A percentile compares a stretch with the other conserved stretches of the same genome.
Evolutionary conservation across 768 basidiomycete species (phyloP).

Genomic region (Leccinum uliginosum): DNA sequence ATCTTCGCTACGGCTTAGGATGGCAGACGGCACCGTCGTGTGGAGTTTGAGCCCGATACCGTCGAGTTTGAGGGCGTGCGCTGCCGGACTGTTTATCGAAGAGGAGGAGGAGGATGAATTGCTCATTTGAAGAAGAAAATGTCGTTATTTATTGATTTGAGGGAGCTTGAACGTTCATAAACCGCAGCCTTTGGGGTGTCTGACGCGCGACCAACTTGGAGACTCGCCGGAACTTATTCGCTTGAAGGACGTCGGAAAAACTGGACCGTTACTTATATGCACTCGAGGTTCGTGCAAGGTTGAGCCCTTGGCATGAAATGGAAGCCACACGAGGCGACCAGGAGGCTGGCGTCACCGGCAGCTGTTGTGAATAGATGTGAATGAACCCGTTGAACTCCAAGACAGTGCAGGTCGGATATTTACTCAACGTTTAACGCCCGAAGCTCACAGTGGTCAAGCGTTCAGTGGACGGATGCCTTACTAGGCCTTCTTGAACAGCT

Average conservation of each 20-base stretch:
- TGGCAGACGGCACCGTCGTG: neutral
- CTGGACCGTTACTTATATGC: neutral
- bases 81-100: neutral
- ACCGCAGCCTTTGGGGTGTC: neutral
- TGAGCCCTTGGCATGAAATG: neutral
- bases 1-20: neutral
- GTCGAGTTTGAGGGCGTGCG: neutral
- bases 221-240: neutral
- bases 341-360: slow-evolving; percentile 1
- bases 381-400: too few relatives aligned
- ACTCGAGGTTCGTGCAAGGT: neutral
- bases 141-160: neutral
- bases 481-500: too few relatives aligned
- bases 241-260: neutral
- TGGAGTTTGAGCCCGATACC: neutral
- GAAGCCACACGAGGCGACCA: slow-evolving; percentile 9
- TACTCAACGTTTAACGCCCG: too few relatives aligned
- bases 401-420: too few relatives aligned
- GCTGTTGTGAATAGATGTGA: neutral
- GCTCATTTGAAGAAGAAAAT: neutral
- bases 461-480: too few relatives aligned
- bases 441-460: too few relatives aligned
- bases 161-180: neutral
- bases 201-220: neutral
- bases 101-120: neutral